Evolutionary conservation across 1,284 basidiomycete species (phyloP).

Genomic region (Fistulinella cinereoalba): DNA sequence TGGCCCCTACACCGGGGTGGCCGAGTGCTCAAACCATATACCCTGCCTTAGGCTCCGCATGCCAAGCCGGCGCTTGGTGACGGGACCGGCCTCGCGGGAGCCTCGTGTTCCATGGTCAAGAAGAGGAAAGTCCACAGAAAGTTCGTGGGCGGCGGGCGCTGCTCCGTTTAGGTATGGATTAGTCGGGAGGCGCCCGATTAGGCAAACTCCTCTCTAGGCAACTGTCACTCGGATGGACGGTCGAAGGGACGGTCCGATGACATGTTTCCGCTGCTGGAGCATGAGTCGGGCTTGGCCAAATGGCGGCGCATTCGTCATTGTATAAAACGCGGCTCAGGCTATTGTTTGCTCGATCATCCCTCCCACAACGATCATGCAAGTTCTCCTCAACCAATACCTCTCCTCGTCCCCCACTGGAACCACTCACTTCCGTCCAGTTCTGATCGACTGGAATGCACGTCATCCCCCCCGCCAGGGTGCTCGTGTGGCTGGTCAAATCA

Average conservation of each 20-base stretch:
- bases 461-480: slow-evolving; percentile 36
- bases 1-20: too few relatives aligned
- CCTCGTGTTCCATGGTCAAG: slow-evolving; percentile 4
- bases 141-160: slow-evolving; percentile 8
- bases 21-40: too few relatives aligned
- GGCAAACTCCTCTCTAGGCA: slow-evolving; percentile 17
- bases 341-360: neutral
- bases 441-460: slow-evolving; percentile 49
- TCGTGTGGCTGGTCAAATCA: slow-evolving; percentile 18
- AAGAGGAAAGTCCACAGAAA: neutral
- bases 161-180: slow-evolving; percentile 4
- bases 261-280: too few relatives aligned
- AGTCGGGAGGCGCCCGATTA: slow-evolving; percentile 1
- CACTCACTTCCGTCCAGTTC: slow-evolving; percentile 8
- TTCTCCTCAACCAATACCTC: slow-evolving; percentile 21
- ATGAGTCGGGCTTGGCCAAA: too few relatives aligned
- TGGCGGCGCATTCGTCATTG: neutral
- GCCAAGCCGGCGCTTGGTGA: slow-evolving; percentile 10
- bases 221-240: slow-evolving; percentile 10
- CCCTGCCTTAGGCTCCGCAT: too few relatives aligned
- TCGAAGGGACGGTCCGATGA: neutral
- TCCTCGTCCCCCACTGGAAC: slow-evolving; percentile 13
- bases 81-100: neutral
- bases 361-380: slow-evolving; percentile 8
- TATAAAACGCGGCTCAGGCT: slow-evolving; percentile 21